Evolutionary conservation across 306 rosid species (phyloP).

Genomic region (Carpinus fangiana): DNA sequence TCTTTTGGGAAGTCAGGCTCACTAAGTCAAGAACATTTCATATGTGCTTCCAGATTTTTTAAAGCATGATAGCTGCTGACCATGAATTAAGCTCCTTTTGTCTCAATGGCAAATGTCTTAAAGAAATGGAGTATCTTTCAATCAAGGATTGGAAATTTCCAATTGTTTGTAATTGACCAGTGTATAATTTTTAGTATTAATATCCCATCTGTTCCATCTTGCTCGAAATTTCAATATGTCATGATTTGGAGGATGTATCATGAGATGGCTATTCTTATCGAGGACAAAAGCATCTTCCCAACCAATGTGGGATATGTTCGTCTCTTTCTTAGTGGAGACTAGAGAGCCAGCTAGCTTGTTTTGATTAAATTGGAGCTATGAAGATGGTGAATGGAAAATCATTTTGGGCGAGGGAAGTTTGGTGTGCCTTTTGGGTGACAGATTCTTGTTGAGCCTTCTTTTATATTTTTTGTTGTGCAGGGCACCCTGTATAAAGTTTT

Average conservation of each 20-base stretch:
- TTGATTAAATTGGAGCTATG: neutral
- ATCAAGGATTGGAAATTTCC: neutral
- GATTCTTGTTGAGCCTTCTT: neutral
- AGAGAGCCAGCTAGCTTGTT: neutral
- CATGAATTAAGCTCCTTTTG: neutral
- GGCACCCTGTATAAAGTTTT: neutral
- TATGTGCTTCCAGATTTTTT: neutral
- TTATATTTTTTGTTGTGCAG: neutral
- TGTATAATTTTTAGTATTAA: neutral
- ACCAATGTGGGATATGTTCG: neutral
- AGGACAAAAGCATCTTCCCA: neutral
- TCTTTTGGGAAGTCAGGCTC: conserved; percentile 6
- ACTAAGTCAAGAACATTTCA: neutral
- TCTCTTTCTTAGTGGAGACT: neutral
- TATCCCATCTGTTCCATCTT: neutral
- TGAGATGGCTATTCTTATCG: no score
- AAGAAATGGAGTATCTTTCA: neutral
- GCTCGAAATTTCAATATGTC: neutral
- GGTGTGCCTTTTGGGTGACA: neutral
- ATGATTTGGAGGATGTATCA: no score
- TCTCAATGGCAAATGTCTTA: neutral
- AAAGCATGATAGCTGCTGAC: neutral
- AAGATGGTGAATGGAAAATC: neutral
- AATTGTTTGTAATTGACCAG: neutral
- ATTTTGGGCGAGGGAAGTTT: neutral